These are phyloP conservation scores for Malus sylvestris DNA, from an alignment of 306 rosid genomes.

Conservation along the genomic window DNA sequence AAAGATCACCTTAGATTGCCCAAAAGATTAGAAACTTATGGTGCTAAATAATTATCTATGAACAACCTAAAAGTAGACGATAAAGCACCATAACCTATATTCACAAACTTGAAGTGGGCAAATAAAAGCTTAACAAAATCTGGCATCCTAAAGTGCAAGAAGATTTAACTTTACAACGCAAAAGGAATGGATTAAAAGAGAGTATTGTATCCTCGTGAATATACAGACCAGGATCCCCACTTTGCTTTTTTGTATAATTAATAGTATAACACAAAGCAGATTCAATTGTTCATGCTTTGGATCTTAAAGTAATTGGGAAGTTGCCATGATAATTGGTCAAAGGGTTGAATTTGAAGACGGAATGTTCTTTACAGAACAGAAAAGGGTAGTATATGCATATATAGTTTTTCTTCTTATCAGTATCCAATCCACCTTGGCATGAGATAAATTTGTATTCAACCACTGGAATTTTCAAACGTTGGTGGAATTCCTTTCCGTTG, in stretches of 20 bases:
- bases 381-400: no score
- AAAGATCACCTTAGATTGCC: conserved; percentile 1
- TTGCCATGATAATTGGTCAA: no score
- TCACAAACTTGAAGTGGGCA: not conserved
- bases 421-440: no score
- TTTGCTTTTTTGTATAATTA: no score
- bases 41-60: not conserved
- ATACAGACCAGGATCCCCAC: not conserved
- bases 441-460: no score
- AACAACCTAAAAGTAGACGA: not conserved
- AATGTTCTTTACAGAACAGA: no score
- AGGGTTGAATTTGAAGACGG: no score
- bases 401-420: no score
- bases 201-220: not conserved
- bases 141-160: not conserved
- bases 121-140: not conserved
- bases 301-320: no score
- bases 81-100: not conserved
- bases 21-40: not conserved
- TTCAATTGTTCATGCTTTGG: not conserved
- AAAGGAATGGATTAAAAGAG: not conserved
- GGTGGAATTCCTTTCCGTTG: no score
- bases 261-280: not conserved
- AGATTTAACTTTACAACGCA: not conserved
- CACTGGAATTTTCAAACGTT: no score